Conservation (phyloP, 805 yeast genomes). For the Peterozyma toletana region DNA sequence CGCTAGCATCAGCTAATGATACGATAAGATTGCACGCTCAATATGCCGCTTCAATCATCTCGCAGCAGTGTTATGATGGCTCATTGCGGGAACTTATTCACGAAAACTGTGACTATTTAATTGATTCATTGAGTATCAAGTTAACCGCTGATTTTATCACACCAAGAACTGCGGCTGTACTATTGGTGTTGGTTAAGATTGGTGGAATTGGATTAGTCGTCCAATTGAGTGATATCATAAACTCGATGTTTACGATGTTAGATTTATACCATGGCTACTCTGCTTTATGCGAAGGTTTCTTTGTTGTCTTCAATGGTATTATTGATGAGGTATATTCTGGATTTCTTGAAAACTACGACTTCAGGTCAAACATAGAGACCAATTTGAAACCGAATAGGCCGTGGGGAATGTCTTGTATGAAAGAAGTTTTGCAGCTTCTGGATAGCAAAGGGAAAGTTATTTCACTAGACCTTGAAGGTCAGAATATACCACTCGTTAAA, state of each 20-base stretch:
- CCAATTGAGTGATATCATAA: constrained; percentile 66
- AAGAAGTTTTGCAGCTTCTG: constrained; percentile 37
- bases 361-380: constrained; percentile 8
- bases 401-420: constrained; percentile 49
- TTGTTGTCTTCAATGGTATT: constrained; percentile 59
- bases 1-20: constrained; percentile 51
- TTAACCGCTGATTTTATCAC: constrained; percentile 66
- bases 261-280: constrained; percentile 85
- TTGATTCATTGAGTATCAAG: constrained; percentile 69
- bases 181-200: constrained; percentile 61
- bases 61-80: constrained; percentile 43
- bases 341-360: constrained; percentile 25
- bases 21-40: constrained; percentile 44
- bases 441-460: constrained; percentile 25
- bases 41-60: constrained; percentile 41
- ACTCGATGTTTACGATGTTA: constrained; percentile 66
- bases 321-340: constrained; percentile 36
- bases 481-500: constrained; percentile 13
- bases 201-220: constrained; percentile 62
- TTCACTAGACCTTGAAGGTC: constrained; percentile 10
- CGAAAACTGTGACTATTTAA: constrained; percentile 71
- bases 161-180: constrained; percentile 64
- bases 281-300: constrained; percentile 63
- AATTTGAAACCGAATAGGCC: constrained; percentile 27
- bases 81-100: constrained; percentile 49